Evolutionary conservation across 2,329 filamentous ascomycete genomes (phyloP).

Genomic region (Ophiostoma ips): DNA sequence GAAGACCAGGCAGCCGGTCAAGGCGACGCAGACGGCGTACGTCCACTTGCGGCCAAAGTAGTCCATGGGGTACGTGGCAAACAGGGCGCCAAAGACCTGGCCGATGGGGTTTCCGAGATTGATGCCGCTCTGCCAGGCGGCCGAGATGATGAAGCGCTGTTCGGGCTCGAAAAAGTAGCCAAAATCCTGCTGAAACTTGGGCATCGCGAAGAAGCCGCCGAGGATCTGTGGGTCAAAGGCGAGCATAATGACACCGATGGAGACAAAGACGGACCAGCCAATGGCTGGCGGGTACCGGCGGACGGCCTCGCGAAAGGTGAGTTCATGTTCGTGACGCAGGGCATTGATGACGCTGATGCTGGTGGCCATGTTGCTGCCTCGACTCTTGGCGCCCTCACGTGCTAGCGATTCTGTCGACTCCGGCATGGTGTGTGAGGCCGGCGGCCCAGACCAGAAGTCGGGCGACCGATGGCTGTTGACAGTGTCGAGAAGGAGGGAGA

Average conservation of each 20-base stretch:
- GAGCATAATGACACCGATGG: constrained; percentile 7
- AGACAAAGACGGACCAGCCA: constrained; percentile 6
- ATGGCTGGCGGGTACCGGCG: constrained; percentile 1
- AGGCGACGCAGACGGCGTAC: constrained; percentile 28
- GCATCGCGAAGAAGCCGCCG: constrained; percentile 3
- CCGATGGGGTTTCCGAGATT: constrained; percentile 42
- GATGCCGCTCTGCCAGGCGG: constrained; percentile 32
- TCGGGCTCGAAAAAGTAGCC: background rate
- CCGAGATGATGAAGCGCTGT: constrained; percentile 13
- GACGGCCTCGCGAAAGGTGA: constrained; percentile 1
- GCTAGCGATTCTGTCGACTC: background rate
- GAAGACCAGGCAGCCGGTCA: constrained; percentile 40
- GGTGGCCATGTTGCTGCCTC: background rate
- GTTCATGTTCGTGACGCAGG: background rate
- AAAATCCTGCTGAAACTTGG: constrained; percentile 4
- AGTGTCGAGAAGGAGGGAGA: no score
- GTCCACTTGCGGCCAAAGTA: constrained; percentile 31
- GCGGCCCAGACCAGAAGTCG: no score
- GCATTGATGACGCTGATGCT: background rate
- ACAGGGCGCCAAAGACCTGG: constrained; percentile 40
- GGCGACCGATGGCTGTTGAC: no score
- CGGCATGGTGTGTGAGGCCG: background rate
- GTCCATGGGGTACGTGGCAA: constrained; percentile 33
- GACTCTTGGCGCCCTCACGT: background rate
- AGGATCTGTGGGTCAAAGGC: constrained; percentile 7